Evolutionary conservation across 2,329 filamentous ascomycete species (phyloP).

Genomic region (Lomentospora prolificans): DNA sequence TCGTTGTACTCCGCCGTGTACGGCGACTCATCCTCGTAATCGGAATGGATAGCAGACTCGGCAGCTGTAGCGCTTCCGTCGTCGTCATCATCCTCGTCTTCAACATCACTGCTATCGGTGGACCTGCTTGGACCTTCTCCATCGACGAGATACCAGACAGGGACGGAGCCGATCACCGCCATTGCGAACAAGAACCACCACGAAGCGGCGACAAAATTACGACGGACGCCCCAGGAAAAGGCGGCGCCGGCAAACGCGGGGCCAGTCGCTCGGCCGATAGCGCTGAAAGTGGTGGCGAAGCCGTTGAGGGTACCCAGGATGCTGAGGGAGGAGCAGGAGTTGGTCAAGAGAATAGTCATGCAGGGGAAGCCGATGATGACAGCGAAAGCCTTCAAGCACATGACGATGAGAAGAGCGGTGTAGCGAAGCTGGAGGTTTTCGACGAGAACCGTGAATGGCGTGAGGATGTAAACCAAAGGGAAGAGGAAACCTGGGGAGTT

Average conservation of each 20-base stretch:
- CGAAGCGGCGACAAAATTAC: conserved; percentile 66
- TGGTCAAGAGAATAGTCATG: conserved; percentile 81
- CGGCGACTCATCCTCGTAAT: conserved; percentile 1
- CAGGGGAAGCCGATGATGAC: conserved; percentile 85
- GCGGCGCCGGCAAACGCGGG: conserved; percentile 63
- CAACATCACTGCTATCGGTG: conserved; percentile 22
- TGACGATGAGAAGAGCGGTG: conserved; percentile 52
- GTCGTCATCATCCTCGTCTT: conserved; percentile 21
- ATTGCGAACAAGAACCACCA: conserved; percentile 70
- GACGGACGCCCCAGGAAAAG: conserved; percentile 67
- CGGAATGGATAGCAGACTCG: background rate
- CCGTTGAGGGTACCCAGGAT: conserved; percentile 87
- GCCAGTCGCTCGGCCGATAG: conserved; percentile 68
- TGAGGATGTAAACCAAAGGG: conserved; percentile 69
- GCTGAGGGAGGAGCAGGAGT: conserved; percentile 64
- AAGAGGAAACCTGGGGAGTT: conserved; percentile 43
- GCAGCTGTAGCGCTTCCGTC: conserved; percentile 4
- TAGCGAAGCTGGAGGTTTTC: conserved; percentile 39
- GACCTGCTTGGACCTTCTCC: conserved; percentile 52
- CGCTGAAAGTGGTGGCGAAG: conserved; percentile 73
- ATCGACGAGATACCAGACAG: conserved; percentile 65
- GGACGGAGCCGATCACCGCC: conserved; percentile 55
- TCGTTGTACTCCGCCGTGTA: conserved; percentile 1
- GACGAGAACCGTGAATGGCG: conserved; percentile 68
- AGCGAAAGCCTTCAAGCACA: conserved; percentile 64